phyloP scores from a whole-genome alignment of 2,329 filamentous ascomycete species.

The Dryadomyces sulphureus region DNA sequence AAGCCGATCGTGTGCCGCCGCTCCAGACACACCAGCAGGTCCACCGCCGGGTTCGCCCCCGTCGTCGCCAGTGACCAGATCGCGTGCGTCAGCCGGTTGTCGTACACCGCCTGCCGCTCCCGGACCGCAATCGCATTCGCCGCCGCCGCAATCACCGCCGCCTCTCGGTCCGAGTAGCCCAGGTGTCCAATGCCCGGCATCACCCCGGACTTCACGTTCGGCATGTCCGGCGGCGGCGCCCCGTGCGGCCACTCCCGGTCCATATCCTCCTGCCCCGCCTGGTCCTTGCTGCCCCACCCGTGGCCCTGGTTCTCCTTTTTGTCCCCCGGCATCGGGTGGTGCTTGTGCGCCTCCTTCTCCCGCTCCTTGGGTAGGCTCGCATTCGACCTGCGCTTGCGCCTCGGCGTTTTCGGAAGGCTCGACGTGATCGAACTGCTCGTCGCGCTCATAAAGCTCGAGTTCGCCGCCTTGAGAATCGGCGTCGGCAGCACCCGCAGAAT shows the following conservation, averaged over 20 bases:
- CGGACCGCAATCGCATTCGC: constrained; percentile 50
- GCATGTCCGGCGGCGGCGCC: constrained; percentile 1
- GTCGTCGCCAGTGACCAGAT: constrained; percentile 91
- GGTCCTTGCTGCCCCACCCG: constrained; percentile 9
- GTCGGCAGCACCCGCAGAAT: constrained; percentile 83
- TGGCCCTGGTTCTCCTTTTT: constrained; percentile 34
- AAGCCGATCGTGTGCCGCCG: constrained; percentile 86
- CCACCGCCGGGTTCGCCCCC: constrained; percentile 84
- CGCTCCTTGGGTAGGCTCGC: constrained; percentile 18
- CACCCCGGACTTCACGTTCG: no score
- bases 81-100: constrained; percentile 72
- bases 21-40: constrained; percentile 84
- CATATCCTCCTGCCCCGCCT: constrained; percentile 30
- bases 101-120: constrained; percentile 62
- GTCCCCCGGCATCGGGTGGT: constrained; percentile 16
- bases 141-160: constrained; percentile 33
- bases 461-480: constrained; percentile 82
- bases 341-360: constrained; percentile 16
- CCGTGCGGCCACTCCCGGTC: constrained; percentile 26
- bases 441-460: constrained; percentile 87
- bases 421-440: constrained; percentile 77
- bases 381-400: constrained; percentile 45
- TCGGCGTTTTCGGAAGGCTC: constrained; percentile 53
- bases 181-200: constrained; percentile 4
- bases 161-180: constrained; percentile 11